Evolutionary conservation across 169 alveolate genomes (phyloP).

Genomic region (Pseudocohnilembus persalinus): DNA sequence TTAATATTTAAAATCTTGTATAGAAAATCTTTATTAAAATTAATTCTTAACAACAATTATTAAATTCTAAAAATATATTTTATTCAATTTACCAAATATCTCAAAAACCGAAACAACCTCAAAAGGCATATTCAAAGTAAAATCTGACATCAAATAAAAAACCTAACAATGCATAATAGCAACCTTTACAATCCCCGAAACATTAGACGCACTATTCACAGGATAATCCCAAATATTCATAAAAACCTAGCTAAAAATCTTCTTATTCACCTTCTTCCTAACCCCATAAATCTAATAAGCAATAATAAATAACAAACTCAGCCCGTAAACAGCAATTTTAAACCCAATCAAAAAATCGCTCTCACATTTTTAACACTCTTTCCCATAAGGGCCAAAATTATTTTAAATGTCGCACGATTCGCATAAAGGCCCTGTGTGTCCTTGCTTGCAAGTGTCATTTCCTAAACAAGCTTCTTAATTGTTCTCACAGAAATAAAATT

Average conservation of each 20-base stretch:
- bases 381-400: background rate
- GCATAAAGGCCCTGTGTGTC: background rate
- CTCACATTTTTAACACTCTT: background rate
- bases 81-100: too few species aligned
- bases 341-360: background rate
- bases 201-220: background rate
- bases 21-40: too few species aligned
- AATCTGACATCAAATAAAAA: background rate
- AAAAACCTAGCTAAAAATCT: background rate
- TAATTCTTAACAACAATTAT: too few species aligned
- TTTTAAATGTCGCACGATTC: background rate
- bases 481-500: background rate
- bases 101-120: too few species aligned
- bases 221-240: background rate
- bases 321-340: background rate
- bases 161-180: background rate
- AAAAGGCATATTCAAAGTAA: background rate
- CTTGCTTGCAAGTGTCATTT: background rate
- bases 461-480: background rate
- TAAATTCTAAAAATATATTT: too few species aligned
- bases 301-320: too few species aligned
- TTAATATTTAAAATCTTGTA: too few species aligned
- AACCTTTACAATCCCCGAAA: background rate
- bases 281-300: background rate
- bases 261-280: background rate